Evolutionary conservation across 371 early-diverging fungal species (phyloP).

Genomic region (Entomophthora muscae): DNA sequence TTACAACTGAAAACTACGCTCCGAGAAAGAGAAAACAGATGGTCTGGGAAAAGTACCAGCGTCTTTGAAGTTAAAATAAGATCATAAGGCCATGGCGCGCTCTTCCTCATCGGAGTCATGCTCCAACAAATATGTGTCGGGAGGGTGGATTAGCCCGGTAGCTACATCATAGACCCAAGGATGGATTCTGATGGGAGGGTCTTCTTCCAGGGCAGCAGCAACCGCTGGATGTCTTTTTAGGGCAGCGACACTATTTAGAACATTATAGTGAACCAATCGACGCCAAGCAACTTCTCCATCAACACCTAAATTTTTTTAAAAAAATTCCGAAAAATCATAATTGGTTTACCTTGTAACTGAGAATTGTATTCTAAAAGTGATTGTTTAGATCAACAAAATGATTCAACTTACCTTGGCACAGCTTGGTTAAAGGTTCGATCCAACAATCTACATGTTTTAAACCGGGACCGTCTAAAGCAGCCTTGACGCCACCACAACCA

Average conservation of each 20-base stretch:
- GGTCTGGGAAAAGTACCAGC: too few relatives aligned
- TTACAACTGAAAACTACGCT: too few relatives aligned
- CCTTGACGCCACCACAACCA: conserved; percentile 71
- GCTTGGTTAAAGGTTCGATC: conserved; percentile 59
- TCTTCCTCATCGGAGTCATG: neutral
- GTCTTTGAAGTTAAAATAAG: too few relatives aligned
- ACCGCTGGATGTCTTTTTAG: conserved; percentile 24
- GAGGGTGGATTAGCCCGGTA: conserved; percentile 20
- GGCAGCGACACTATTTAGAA: conserved; percentile 45
- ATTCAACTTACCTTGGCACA: conserved; percentile 12
- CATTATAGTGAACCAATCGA: conserved; percentile 51
- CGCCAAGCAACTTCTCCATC: conserved; percentile 23
- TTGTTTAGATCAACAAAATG: neutral
- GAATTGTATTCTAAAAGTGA: neutral
- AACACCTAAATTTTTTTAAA: too few relatives aligned
- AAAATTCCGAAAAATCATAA: too few relatives aligned
- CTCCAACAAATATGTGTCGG: neutral
- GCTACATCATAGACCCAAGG: conserved; percentile 69
- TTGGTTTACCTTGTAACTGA: neutral
- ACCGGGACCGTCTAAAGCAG: conserved; percentile 36
- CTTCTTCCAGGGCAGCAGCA: conserved; percentile 55
- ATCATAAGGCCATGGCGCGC: too few relatives aligned
- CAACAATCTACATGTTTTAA: conserved; percentile 73
- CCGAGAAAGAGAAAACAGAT: too few relatives aligned
- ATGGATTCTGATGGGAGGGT: conserved; percentile 49